Base-by-base conservation (phyloP, 179 eudicot genomes). In the Nepenthes alata region DNA sequence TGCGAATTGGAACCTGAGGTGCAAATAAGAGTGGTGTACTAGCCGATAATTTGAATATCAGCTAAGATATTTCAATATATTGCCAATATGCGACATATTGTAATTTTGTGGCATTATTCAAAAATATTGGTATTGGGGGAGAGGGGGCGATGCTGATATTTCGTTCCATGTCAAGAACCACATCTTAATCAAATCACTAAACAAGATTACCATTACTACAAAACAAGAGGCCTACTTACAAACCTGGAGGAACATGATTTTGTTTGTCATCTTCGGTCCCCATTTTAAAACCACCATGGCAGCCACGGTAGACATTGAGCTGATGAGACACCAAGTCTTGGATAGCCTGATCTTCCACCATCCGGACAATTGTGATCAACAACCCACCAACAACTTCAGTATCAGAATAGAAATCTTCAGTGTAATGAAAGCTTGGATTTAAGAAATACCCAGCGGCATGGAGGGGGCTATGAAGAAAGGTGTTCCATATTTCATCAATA, bases 401-500 rank as follows among this genome's bases (percentile, higher is more conserved):
- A 61, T 78, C 83, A 36, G 73, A 8, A 55, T 2, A 60, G 49
- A 72, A 78, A 36, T 64, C 75, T 36, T 69, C 68, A 12, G 68
- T 6, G 38, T 63, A 75, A 41, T 48, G 60, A 6, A 78, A 58
- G 55, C 75, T 60, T 2, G 80, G 80, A 44, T 78, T 75, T 6
- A 75, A 73, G 56, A 57, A 79, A 63, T 80, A 85, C 38, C 83
- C 88, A 44, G 85, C 82, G 3, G 85, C 77, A 71, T 87, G 95
- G 51, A 85, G 80, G 8, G 84, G 88, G 67, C 78, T 81, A 62
- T 87, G 81, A 15, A 87, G 87, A 61, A 70, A n/a, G 1, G 60
- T 55, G 58, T 83, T 69, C 95, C 95, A 87, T 50, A 83, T 61
- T n/a, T 81, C 87, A 65, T 87, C 91, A 4, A 87, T 80, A 16